Base-by-base conservation (phyloP, 768 basidiomycete species). In the Trametes sanguinea region DNA sequence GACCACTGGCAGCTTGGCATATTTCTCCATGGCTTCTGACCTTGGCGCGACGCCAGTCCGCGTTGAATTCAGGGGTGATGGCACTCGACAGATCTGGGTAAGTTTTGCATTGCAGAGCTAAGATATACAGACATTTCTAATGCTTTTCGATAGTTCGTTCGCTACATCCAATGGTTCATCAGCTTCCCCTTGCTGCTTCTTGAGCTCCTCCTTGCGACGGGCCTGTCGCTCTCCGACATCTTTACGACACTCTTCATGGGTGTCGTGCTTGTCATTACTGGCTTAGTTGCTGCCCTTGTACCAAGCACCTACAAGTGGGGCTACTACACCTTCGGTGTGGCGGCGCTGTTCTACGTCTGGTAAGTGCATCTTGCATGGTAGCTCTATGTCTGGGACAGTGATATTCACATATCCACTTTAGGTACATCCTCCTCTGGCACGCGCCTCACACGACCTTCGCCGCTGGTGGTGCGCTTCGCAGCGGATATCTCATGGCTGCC, bases 11-110 rank as follows among this genome's bases (percentile, higher is more conserved):
- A 65, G 74, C 11, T 71, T 85, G 45, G 70, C 80, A 1, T 83
- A 82, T 73, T 83, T 82, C 70, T 73, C 77, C 11, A 83, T 85
- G 83, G 84, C 83, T 0, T 83, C 83, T 17, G 76, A 84, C 67
- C 75, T 85, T 42, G 84, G 85, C 11, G 73, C 72, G 45, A 79
- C 83, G 0, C 75, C 81, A 40, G 67, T 85, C 63, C 58, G 44
- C 16, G 76, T 79, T 43, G 81, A 82, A 65, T 83, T 79, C 68
- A 66, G 72, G 32, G 73, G 72, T n/a, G 54, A 72, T 48, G 72
- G 71, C 62, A 76, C 76, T 1, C 78, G 77, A 22, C 77, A 73
- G 68, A 75, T 78, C 73, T 78, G 79, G 80, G 77, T 85, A 74
- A 52, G 76, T 57, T n/a, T 22, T 13, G 10, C 6, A 11, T 6